Evolutionary conservation across 2,329 filamentous ascomycete species (phyloP).

Genomic region (Pseudogymnoascus sp.): DNA sequence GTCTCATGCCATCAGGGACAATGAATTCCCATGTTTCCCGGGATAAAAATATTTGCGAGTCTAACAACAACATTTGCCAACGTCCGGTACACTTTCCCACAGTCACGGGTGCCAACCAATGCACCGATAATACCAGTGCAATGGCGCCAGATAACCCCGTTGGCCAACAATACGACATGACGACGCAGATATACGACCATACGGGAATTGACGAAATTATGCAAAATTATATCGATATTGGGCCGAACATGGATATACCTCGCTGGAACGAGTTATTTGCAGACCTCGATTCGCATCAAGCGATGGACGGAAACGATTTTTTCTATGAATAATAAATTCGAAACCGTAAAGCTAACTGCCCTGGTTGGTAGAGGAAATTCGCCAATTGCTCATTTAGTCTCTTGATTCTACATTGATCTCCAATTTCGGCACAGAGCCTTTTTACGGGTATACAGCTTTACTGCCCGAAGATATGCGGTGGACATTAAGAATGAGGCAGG

Average conservation of each 20-base stretch:
- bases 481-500: background rate
- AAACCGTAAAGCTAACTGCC: background rate
- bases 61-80: background rate
- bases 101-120: background rate
- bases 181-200: background rate
- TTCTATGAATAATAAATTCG: background rate
- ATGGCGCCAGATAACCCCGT: background rate
- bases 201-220: slow-evolving; percentile 1
- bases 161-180: background rate
- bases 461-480: background rate
- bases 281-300: slow-evolving; percentile 2
- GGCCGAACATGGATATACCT: background rate
- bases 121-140: background rate
- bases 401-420: background rate
- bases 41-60: background rate
- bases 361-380: background rate
- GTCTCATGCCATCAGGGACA: background rate
- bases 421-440: background rate
- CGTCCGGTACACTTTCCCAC: background rate
- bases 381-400: background rate
- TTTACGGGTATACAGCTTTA: background rate
- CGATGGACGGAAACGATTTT: slow-evolving; percentile 1
- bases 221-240: slow-evolving; percentile 5
- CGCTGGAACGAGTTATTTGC: slow-evolving; percentile 5
- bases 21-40: background rate